Base-by-base conservation (phyloP, 441 rosid genomes). In the Eutrema salsugineum region DNA sequence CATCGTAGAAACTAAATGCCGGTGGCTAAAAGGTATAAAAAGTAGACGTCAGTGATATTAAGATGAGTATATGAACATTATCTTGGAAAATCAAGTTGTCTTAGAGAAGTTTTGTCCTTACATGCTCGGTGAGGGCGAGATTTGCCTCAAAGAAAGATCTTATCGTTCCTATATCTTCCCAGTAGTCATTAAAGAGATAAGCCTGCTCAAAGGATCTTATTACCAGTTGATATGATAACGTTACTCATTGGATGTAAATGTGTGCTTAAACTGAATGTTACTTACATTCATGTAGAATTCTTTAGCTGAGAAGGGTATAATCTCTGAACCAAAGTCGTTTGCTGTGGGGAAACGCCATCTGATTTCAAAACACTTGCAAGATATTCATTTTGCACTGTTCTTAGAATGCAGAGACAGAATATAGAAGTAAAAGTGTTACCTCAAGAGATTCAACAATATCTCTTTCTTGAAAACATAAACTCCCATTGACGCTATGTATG, bases 271-370 rank as follows among this genome's bases (percentile, higher is more conserved):
- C 49, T 33, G 32, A 64, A 49, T 64, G 56, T 49, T 77, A 51
- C 79, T 62, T 49, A 89, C 97, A 88, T 88, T 90, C 10, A 79
- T 78, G 80, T 73, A 82, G 78, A 72, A 87, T 72, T 94, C 97
- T 38, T 50, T 91, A 17, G 94, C 96, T 60, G 99, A 94, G 66
- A 97, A 96, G 40, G 98, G 97, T 65, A 93, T 91, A 62, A 91
- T 89, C 80, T 94, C 97, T 8, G 87, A 85, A 66, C 90, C 90
- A 61, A 86, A 90, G 80, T 88, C 91, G 74, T 84, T 94, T 71
- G 99, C 97, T 19, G 97, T 94, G 14, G 99, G 99, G 70, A 88
- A 94, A 65, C 97, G 97, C 99, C 99, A 94, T 77, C 97, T 91
- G 85, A 59, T 24, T 50, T 66, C 40, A 56, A 72, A 28, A 51